Evolutionary conservation across 768 basidiomycete species (phyloP).

Genomic region (Macrolepiota albuminosa): DNA sequence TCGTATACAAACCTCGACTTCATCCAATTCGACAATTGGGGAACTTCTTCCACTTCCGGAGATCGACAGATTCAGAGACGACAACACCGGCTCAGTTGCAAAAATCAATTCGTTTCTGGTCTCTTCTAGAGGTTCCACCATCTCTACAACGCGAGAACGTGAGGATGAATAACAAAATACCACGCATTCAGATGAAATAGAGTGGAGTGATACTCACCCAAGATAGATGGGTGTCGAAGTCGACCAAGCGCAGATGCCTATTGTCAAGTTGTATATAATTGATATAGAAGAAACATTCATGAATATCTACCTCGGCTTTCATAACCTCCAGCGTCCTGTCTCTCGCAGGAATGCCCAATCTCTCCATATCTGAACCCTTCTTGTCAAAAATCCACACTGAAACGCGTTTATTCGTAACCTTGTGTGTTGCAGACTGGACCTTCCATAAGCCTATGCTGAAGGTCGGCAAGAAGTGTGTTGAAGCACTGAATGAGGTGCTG

Average conservation of each 20-base stretch:
- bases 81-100: slow-evolving; percentile 87
- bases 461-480: slow-evolving; percentile 42
- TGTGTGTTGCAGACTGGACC: slow-evolving; percentile 82
- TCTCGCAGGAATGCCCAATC: slow-evolving; percentile 54
- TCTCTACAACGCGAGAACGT: slow-evolving; percentile 48
- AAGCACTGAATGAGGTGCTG: slow-evolving; percentile 26
- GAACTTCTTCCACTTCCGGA: slow-evolving; percentile 53
- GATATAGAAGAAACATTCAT: slow-evolving; percentile 7
- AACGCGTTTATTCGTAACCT: slow-evolving; percentile 85
- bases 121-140: slow-evolving; percentile 97
- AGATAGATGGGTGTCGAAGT: slow-evolving; percentile 88
- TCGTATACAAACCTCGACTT: slow-evolving; percentile 74
- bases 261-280: slow-evolving; percentile 4
- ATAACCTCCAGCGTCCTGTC: slow-evolving; percentile 80
- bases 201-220: slow-evolving; percentile 47
- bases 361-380: slow-evolving; percentile 66
- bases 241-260: slow-evolving; percentile 82
- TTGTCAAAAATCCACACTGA: slow-evolving; percentile 95
- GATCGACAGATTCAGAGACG: slow-evolving; percentile 77
- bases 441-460: slow-evolving; percentile 85
- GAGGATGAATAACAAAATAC: slow-evolving; percentile 6
- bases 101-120: slow-evolving; percentile 85
- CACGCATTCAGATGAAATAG: neutral
- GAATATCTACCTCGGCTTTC: slow-evolving; percentile 77
- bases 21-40: slow-evolving; percentile 80